These are phyloP conservation scores for Anthoceros angustus DNA, from an alignment of 225 moss, liverwort and hornwort species.

Conservation along the genomic window DNA sequence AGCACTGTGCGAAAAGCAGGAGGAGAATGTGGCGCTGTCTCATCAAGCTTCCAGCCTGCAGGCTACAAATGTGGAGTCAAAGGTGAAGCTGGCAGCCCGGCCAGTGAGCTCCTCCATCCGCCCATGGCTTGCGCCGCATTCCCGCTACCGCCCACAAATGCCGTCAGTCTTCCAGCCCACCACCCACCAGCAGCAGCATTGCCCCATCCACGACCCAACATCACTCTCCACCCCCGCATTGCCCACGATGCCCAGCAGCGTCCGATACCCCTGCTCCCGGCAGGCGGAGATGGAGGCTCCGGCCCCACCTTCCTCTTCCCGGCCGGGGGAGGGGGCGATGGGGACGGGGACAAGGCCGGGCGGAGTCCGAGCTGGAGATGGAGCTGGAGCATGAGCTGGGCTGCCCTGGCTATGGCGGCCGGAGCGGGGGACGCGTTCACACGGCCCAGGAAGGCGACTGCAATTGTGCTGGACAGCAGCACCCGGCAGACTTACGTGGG, in stretches of 20 bases:
- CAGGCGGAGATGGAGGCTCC: background rate
- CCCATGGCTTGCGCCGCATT: background rate
- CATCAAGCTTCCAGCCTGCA: too few species aligned
- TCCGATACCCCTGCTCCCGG: background rate
- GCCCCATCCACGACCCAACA: background rate
- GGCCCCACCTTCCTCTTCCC: background rate
- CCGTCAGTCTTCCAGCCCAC: too few species aligned
- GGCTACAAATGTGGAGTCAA: too few species aligned
- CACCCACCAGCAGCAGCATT: too few species aligned
- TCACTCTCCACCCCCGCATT: background rate
- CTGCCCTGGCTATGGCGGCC: background rate
- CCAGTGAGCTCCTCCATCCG: background rate
- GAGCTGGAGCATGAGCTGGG: background rate
- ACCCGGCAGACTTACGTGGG: conserved; percentile 7
- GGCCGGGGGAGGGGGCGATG: background rate
- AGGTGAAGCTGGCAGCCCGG: too few species aligned
- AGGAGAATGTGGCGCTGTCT: too few species aligned
- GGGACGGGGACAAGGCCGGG: background rate
- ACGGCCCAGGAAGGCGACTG: background rate
- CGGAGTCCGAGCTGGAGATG: background rate
- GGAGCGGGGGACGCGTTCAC: background rate
- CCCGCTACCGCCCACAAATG: background rate
- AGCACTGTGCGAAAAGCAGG: too few species aligned
- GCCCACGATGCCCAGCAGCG: background rate
- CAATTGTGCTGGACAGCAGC: conserved; percentile 8